Evolutionary conservation across 306 rosid species (phyloP), one percentile per base, ranked within the genome.

Genomic region (Psophocarpus tetragonolobus): DNA sequence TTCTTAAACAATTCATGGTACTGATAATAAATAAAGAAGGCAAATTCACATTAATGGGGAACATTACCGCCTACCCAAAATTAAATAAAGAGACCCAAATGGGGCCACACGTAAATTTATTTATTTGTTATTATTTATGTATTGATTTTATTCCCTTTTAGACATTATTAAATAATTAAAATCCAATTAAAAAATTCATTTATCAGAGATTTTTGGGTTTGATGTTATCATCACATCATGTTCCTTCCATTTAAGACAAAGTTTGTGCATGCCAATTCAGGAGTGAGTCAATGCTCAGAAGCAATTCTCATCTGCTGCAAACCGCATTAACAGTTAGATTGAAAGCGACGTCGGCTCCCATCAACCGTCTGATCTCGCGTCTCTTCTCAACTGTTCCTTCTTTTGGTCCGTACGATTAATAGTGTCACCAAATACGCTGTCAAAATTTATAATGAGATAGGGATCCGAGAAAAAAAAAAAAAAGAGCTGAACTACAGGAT

Each of bases 181-280:
- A 44, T 44, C 32, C 0, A 39, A 10, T 26, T 9, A 39, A 41
- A 1, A 41, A 41, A 36, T 58, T 73, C 6, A 26, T 4, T 47
- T 32, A 32, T 47, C 2, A 14, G 30, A 2, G 5, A 5, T 6
- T 64, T 73, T 57, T 62, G 2, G 30, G 14, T 7, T 74, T 39
- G 12, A 47, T 10, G 10, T 48, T 63, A 63, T 76, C 18, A 61
- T 32, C 68, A 27, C 58, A 47, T 71, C 14, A 32, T 17, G 42
- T 8, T 12, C 53, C 32, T 20, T 66, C 60, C 60, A 35, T 75
- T 77, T 0, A 32, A 44, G 41, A 45, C 50, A 69, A 48, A 63
- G 9, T 63, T 71, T 9, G 38, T 70, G 54, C 54, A 54, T 14
- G 53, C 84, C 76, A 39, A 39, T 61, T 79, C 36, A 56, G 32